Percentiles rank a stretch among this genome's conserved stretches.
Evolutionary conservation across 768 basidiomycete genomes (phyloP).

Genomic region (Harrya chromipes): DNA sequence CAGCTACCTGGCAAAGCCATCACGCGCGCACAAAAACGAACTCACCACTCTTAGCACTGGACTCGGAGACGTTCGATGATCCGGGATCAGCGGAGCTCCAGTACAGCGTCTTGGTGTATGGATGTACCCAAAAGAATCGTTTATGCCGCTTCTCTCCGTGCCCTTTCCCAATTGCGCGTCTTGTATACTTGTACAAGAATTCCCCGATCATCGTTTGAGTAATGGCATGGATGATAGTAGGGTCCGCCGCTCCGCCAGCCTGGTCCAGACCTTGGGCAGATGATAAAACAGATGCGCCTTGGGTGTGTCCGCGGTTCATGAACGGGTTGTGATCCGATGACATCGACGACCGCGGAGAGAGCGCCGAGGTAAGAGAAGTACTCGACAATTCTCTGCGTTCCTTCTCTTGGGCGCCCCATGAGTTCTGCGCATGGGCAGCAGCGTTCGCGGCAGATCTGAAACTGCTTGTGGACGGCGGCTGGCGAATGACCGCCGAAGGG

Average conservation of each 20-base stretch:
- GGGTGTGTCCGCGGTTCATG: constrained; percentile 36
- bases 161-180: constrained; percentile 84
- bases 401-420: constrained; percentile 49
- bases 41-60: constrained; percentile 95
- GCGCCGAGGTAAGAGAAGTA: constrained; percentile 67
- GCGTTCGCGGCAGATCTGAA: constrained; percentile 74
- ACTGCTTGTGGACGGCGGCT: constrained; percentile 76
- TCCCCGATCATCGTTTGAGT: constrained; percentile 99
- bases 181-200: constrained; percentile 96
- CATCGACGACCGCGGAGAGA: constrained; percentile 77
- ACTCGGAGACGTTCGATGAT: constrained; percentile 81
- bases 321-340: constrained; percentile 71
- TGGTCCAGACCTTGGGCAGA: constrained; percentile 38
- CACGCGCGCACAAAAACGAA: constrained; percentile 19
- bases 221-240: constrained; percentile 89
- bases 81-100: constrained; percentile 97
- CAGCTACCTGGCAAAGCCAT: constrained; percentile 9
- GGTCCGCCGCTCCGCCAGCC: constrained; percentile 66
- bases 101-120: constrained; percentile 96
- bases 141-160: constrained; percentile 87
- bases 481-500: constrained; percentile 62
- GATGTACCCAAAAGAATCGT: constrained; percentile 99
- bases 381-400: constrained; percentile 60
- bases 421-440: constrained; percentile 47
- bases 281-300: constrained; percentile 36